Percentiles rank a stretch among this genome's conserved stretches.
Evolutionary conservation across 164 flowering plant genomes (phyloP).

Genomic region (Sedum album): DNA sequence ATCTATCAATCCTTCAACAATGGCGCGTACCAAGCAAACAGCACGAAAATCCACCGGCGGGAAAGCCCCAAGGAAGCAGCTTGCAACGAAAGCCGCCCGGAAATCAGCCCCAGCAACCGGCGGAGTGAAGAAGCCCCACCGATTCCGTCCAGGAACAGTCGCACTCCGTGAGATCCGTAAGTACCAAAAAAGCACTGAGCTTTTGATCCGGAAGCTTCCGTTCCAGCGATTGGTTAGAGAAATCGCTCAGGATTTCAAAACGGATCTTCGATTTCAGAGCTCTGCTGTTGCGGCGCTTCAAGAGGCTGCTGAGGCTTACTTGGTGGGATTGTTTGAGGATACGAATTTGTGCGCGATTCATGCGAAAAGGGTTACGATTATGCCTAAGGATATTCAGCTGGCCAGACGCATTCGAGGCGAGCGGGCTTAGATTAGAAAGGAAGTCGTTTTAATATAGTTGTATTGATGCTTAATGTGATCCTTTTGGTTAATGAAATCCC

Average conservation of each 20-base stretch:
- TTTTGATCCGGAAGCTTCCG: not conserved
- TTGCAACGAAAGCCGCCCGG: not conserved
- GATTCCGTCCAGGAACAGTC: not conserved
- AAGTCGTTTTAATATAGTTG: no score
- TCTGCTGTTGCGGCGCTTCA: not conserved
- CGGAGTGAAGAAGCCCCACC: not conserved
- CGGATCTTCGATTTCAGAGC: not conserved
- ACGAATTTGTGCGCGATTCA: not conserved
- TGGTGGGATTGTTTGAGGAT: not conserved
- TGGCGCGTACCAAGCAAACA: no score
- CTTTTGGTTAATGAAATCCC: no score
- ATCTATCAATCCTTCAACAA: no score
- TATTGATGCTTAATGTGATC: no score
- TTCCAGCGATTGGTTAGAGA: not conserved
- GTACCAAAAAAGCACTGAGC: not conserved
- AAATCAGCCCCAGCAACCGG: not conserved
- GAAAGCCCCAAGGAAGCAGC: no score
- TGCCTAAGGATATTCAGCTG: not conserved
- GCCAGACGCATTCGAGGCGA: not conserved
- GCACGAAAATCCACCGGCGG: no score
- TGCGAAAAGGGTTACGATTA: not conserved
- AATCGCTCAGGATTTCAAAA: not conserved
- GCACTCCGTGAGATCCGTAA: not conserved
- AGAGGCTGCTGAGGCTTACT: not conserved
- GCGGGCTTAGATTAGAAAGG: not conserved